Evolutionary conservation across 75 land plant species (phyloP), one percentile per base, ranked within the genome.

Genomic region (Selaginella moellendorffii): DNA sequence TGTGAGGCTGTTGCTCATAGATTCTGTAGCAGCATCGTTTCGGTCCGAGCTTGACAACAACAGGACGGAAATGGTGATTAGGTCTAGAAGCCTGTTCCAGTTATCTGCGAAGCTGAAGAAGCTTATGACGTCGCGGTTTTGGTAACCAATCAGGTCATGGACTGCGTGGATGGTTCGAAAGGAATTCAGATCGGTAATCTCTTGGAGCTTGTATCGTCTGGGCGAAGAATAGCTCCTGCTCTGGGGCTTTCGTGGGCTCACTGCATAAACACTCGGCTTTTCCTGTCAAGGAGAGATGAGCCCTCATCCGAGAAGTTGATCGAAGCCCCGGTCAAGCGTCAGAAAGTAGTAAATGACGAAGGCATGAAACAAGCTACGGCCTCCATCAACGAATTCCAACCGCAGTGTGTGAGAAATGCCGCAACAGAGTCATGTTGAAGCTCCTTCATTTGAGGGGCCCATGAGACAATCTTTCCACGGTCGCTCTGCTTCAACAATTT

Each of bases 221-320:
- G 83, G 17, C 71, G 89, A 29, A 68, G 75, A 68, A 83, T 88
- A 23, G 53, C 68, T 52, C 80, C 93, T 18, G 85, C 93, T 9
- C 52, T 88, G 66, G 93, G 93, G 27, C 30, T 88, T 24, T 63
- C 83, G 14, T 88, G 93, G 93, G 75, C 93, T 21, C 84, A 83
- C 74, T 88, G 93, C 69, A 74, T 88, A 2, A 88, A 88, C 69
- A 71, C 68, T 30, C 73, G 93, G 75, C 63, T 88, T 62, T 88
- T 88, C 69, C 36, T 88, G 66, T 88, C 90, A 29, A 79, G 82
- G 25, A 60, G 22, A 2, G 80, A 79, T 54, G 82, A 74, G 63
- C 60, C n/a, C n/a, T n/a, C n/a, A n/a, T n/a, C n/a, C n/a, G n/a
- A n/a, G n/a, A n/a, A n/a, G n/a, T n/a, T n/a, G n/a, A n/a, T n/a